phyloP scores from a whole-genome alignment of 306 rosid species.

The Delonix regia region DNA sequence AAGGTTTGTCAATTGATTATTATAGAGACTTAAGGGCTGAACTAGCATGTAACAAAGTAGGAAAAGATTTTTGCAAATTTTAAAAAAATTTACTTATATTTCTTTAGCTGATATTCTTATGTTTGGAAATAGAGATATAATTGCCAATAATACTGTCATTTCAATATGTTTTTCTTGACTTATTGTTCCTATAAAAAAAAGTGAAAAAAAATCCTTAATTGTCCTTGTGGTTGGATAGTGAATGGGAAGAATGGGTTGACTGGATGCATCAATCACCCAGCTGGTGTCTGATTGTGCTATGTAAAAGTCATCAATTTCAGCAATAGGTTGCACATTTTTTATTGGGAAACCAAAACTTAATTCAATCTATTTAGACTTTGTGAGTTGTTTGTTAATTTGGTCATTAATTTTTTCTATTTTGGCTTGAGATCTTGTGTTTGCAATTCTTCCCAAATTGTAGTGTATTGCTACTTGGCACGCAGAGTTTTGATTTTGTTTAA shows the following conservation, averaged over 20 bases:
- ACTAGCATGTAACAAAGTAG: neutral
- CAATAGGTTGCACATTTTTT: neutral
- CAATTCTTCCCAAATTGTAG: neutral
- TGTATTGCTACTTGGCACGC: neutral
- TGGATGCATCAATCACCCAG: neutral
- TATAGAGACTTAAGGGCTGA: neutral
- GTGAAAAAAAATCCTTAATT: neutral
- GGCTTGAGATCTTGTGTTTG: neutral
- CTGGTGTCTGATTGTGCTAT: neutral
- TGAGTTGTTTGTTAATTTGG: slow-evolving; percentile 11
- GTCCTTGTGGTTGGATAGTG: slow-evolving; percentile 1
- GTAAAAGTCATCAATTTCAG: neutral
- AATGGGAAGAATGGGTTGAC: slow-evolving; percentile 2
- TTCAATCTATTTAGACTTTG: neutral
- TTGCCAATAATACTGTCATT: neutral
- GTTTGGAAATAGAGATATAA: neutral
- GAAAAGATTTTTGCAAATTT: neutral
- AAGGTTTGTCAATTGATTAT: neutral
- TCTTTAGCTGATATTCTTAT: slow-evolving; percentile 14
- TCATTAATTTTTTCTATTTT: neutral
- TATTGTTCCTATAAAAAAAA: neutral
- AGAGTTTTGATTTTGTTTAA: slow-evolving; percentile 12
- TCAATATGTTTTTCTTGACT: neutral
- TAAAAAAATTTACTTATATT: neutral
- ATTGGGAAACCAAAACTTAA: neutral